A percentile compares a stretch with the other conserved stretches of the same genome.
Conservation (phyloP, 768 basidiomycete species). For the Lentinula lateritia region DNA sequence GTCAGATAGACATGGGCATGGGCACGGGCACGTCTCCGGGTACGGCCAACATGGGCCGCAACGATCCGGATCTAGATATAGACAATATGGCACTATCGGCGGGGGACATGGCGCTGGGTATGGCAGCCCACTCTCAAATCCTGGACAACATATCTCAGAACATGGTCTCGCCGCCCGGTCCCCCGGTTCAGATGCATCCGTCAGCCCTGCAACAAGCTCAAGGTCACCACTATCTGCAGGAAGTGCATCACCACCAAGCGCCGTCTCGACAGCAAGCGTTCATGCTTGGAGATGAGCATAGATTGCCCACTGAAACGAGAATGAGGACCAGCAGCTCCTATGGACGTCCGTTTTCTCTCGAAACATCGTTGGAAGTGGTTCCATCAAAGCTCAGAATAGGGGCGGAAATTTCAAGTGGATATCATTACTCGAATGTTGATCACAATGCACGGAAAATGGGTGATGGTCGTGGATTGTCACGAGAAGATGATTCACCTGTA, state of each 20-base stretch:
- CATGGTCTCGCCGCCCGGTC: neutral
- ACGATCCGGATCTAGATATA: neutral
- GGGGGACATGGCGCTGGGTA: neutral
- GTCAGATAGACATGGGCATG: neutral
- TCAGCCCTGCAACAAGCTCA: neutral
- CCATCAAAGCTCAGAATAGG: neutral
- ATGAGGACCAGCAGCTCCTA: neutral
- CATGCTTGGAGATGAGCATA: neutral
- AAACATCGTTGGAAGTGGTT: neutral
- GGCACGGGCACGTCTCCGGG: neutral
- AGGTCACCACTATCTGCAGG: conserved; percentile 3
- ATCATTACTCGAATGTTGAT: neutral
- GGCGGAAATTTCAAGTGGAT: neutral
- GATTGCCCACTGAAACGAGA: neutral
- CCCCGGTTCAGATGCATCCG: neutral
- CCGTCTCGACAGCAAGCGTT: neutral
- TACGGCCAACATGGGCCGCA: neutral
- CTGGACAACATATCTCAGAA: neutral
- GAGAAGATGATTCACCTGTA: neutral
- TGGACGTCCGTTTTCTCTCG: neutral
- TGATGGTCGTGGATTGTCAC: neutral
- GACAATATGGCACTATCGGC: neutral
- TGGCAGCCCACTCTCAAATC: neutral
- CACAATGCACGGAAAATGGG: neutral
- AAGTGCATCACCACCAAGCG: conserved; percentile 1